Evolutionary conservation across 164 flowering plant species (phyloP), one percentile per base, ranked within the genome.

Genomic region (Taxillus chinensis): DNA sequence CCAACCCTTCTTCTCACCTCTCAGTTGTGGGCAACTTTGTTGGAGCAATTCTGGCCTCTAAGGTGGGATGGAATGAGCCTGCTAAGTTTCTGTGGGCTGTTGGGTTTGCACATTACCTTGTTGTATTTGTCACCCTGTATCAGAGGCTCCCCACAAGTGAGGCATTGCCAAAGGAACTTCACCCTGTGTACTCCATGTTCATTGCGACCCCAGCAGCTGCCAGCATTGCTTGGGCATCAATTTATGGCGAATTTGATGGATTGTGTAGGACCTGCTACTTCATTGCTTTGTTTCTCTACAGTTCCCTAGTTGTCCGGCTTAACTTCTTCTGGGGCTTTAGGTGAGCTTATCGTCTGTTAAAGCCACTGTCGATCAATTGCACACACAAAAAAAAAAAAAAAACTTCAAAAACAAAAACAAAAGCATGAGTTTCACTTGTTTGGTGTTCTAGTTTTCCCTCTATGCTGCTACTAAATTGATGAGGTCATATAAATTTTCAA

Each of bases 171-270:
- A 89, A 89, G 75, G 99, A 95, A 73, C 71, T 95, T 7, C 99
- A 95, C 71, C 99, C 99, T 10, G 99, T 91, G 9, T 95, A 87
- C 62, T 95, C 90, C 5, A 89, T 91, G 97, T 95, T 95, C 68
- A 89, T 95, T 14, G 96, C 99, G 1, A 85, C 99, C 4, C 99
- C 97, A 2, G 79, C 93, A 0, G 92, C 96, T 5, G 99, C 99
- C 6, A 86, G 96, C 70, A 76, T 95, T 58, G 97, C 97, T 14
- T 95, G 99, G 99, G 78, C 64, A 38, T 66, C 81, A 13, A 82
- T 95, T 3, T 89, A 95, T 60, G 92, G 86, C 0, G 86, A 84
- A 13, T 86, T 87, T 57, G 96, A 91, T 60, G 95, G 83, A 8
- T 45, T 77, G 57, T 72, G 96, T 0, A 80, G 96, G 78, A 89